Conservation (phyloP, 768 basidiomycete genomes). For the Naganishia onofrii region DNA sequence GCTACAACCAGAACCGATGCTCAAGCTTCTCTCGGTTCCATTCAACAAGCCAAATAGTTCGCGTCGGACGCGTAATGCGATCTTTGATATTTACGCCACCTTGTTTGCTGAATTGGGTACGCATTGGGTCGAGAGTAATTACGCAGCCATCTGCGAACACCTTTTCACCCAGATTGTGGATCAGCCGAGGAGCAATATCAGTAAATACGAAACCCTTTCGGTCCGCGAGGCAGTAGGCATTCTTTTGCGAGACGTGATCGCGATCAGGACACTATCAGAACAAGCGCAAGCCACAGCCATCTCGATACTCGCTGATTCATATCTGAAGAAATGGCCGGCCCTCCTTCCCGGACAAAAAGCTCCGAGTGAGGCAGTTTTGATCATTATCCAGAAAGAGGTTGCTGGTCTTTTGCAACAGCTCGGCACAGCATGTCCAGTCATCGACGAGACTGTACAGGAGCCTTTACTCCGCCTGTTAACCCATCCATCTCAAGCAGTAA, state of each 20-base stretch:
- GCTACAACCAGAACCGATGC: conserved; percentile 73
- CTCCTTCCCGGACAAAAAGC: conserved; percentile 80
- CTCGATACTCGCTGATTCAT: conserved; percentile 74
- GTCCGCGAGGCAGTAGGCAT: conserved; percentile 71
- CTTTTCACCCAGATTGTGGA: conserved; percentile 74
- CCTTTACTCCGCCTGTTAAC: conserved; percentile 78
- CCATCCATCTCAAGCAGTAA: conserved; percentile 83
- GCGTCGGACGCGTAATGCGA: conserved; percentile 72
- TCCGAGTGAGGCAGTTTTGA: conserved; percentile 66
- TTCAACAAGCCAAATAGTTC: conserved; percentile 72
- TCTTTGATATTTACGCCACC: conserved; percentile 83
- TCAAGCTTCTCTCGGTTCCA: conserved; percentile 70
- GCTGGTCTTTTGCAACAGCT: conserved; percentile 81
- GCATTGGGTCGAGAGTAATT: conserved; percentile 76
- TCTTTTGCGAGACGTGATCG: conserved; percentile 79
- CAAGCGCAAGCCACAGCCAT: conserved; percentile 90
- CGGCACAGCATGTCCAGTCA: conserved; percentile 84
- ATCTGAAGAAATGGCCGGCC: conserved; percentile 87
- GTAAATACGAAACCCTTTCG: conserved; percentile 71
- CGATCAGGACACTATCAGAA: conserved; percentile 82
- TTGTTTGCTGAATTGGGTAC: conserved; percentile 72
- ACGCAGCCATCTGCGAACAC: conserved; percentile 72
- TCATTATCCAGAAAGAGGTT: conserved; percentile 75
- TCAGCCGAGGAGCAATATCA: conserved; percentile 56
- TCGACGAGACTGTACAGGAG: conserved; percentile 83